These are phyloP conservation scores for Apiotrichum domesticum DNA, from an alignment of 1,284 basidiomycete genomes.

Conservation along the genomic window DNA sequence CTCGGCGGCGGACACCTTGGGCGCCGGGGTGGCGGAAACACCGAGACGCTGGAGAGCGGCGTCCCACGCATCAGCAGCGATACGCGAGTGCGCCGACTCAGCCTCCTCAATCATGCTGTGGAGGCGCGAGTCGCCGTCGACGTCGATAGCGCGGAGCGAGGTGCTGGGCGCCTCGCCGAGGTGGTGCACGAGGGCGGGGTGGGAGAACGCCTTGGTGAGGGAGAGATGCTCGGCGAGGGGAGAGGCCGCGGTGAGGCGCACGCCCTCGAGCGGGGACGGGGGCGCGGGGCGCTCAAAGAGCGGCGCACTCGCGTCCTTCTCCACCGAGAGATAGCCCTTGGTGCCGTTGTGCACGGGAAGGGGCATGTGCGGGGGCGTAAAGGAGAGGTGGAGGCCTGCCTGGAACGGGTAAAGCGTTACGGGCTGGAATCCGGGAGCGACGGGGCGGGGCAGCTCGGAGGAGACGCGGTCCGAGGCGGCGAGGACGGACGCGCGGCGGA, in stretches of 20 bases:
- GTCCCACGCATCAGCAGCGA: slow-evolving; percentile 9
- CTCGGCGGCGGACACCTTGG: slow-evolving; percentile 1
- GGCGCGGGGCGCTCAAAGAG: slow-evolving; percentile 12
- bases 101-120: slow-evolving; percentile 8
- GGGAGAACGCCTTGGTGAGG: slow-evolving; percentile 13
- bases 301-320: background rate
- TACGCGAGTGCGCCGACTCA: background rate
- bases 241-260: background rate
- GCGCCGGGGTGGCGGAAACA: background rate
- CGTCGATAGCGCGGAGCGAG: slow-evolving; percentile 6
- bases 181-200: slow-evolving; percentile 15
- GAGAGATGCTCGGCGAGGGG: slow-evolving; percentile 14
- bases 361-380: slow-evolving; percentile 32
- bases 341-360: slow-evolving; percentile 31
- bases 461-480: slow-evolving; percentile 8
- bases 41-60: slow-evolving; percentile 5
- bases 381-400: slow-evolving; percentile 25
- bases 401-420: slow-evolving; percentile 14
- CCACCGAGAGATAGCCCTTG: slow-evolving; percentile 6
- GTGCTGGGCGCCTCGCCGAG: slow-evolving; percentile 3
- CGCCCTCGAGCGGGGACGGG: slow-evolving; percentile 6
- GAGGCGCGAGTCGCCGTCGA: slow-evolving; percentile 14
- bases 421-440: slow-evolving; percentile 5
- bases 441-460: slow-evolving; percentile 7
- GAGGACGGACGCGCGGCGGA: slow-evolving; percentile 7